These are phyloP conservation scores for Verticillium dahliae DNA, from an alignment of 2,329 filamentous ascomycete genomes.

Conservation along the genomic window DNA sequence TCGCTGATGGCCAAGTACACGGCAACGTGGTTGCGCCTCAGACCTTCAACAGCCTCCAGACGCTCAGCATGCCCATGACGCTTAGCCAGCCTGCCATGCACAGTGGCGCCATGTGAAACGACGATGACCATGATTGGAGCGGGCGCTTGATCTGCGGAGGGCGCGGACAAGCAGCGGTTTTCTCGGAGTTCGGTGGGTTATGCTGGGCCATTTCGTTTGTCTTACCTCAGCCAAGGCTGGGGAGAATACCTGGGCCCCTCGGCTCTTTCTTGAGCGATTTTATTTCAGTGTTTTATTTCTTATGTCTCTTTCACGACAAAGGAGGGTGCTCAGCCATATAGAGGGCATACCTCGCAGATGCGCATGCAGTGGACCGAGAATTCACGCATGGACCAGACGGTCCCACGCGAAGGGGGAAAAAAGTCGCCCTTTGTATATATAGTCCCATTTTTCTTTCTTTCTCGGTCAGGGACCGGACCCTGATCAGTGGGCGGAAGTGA, in stretches of 20 bases:
- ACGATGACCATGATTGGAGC: background rate
- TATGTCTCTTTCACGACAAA: background rate
- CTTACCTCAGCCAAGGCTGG: background rate
- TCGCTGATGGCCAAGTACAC: constrained; percentile 20
- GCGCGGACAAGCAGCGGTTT: background rate
- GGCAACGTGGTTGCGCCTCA: constrained; percentile 17
- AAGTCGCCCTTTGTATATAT: constrained; percentile 21
- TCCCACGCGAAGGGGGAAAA: background rate
- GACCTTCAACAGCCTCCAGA: constrained; percentile 52
- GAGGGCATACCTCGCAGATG: background rate
- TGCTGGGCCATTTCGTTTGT: background rate
- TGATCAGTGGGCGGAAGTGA: constrained; percentile 4
- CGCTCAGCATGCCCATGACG: constrained; percentile 58
- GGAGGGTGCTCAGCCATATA: background rate
- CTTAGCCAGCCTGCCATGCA: constrained; percentile 49
- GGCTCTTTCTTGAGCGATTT: background rate
- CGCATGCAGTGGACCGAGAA: background rate
- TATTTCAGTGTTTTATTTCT: background rate
- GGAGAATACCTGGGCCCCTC: background rate
- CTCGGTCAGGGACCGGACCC: background rate
- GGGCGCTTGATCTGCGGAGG: background rate
- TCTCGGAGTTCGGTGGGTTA: background rate
- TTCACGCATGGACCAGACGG: background rate
- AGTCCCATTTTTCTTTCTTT: constrained; percentile 11
- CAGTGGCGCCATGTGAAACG: constrained; percentile 35